Conservation (phyloP, 345 rosid species). For the Sapria himalayana region DNA sequence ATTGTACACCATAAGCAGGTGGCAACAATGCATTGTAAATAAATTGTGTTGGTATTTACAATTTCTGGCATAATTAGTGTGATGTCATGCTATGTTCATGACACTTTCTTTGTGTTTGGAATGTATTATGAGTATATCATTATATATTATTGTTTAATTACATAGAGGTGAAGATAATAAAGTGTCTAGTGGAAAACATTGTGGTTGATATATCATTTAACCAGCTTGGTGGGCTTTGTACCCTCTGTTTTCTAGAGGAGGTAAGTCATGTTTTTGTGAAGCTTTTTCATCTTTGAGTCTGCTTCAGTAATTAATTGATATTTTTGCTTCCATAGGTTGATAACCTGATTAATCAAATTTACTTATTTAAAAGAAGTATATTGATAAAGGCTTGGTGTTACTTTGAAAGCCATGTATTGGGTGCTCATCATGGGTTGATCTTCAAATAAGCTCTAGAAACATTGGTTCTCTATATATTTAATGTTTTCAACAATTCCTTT, state of each 20-base stretch:
- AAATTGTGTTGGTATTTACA: no score
- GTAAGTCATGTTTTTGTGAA: conserved; percentile 16
- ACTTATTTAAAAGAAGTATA: conserved; percentile 73
- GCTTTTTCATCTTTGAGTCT: conserved; percentile 6
- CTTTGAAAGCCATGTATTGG: conserved; percentile 75
- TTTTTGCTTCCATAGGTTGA: conserved; percentile 31
- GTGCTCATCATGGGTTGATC: conserved; percentile 82
- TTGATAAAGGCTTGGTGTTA: conserved; percentile 87
- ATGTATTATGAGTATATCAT: no score
- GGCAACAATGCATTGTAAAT: no score
- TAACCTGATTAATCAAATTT: conserved; percentile 42
- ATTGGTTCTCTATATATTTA: conserved; percentile 63
- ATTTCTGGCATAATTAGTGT: no score
- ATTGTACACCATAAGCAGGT: no score
- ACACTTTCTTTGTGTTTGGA: no score
- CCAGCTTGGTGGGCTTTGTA: conserved; percentile 97
- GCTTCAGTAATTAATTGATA: conserved; percentile 7
- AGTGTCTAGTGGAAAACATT: conserved; percentile 94
- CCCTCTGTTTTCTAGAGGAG: conserved; percentile 98
- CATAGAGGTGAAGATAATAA: conserved; percentile 75
- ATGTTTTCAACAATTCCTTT: conserved; percentile 44
- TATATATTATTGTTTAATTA: no score
- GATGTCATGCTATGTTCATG: no score
- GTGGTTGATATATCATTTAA: conserved; percentile 95
- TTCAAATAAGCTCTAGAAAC: conserved; percentile 85